Base-by-base conservation (phyloP, 2,329 filamentous ascomycete species). In the Chaetomiaceae sp. region DNA sequence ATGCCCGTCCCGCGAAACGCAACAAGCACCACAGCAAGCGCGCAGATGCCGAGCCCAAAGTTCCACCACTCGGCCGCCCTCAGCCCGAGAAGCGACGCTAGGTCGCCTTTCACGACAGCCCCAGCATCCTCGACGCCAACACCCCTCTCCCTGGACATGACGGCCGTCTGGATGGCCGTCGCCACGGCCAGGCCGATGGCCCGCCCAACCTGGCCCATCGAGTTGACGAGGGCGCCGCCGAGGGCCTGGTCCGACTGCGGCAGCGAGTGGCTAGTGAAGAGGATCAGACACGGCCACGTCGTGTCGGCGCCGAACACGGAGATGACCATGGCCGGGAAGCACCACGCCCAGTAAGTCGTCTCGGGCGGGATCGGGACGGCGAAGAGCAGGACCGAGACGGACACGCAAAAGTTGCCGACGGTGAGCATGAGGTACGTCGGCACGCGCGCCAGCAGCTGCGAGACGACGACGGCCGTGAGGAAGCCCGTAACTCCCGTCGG, bases 261-360 rank as follows among this genome's bases (percentile, higher is more conserved):
- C 0, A 88, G 70, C 0, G 77, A 72, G 54, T 80, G 79, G 0
- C 83, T 83, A 0, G 79, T 83, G 62, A 85, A 86, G 0, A 88
- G 72, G 0, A 81, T 82, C 16, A 87, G 68, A 4, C 78, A 78
- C 0, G 84, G 83, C 72, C 81, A 86, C 0, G 83, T 73, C 0
- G 81, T 84, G 61, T 88, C 84, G 3, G 82, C 81, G 27, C 85
- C 84, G 31, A 85, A 70, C 8, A 86, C 82, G 6, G 76, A 75
- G 3, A 88, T 68, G 0, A 82, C 65, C 79, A 87, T 87, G 8
- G 83, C 82, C 2, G 77, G 77, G 17, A 89, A 72, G 0, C 79
- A 82, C 57, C 77, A 85, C 3, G 85, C 84, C 63, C 83, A 87
- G 67, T 87, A 88, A 0, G 73, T 79, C 0, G 81, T 84, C 2